A percentile compares a stretch with the other conserved stretches of the same genome.
These are phyloP conservation scores for Sedum album DNA, from an alignment of 164 flowering plant species.

Conservation along the genomic window DNA sequence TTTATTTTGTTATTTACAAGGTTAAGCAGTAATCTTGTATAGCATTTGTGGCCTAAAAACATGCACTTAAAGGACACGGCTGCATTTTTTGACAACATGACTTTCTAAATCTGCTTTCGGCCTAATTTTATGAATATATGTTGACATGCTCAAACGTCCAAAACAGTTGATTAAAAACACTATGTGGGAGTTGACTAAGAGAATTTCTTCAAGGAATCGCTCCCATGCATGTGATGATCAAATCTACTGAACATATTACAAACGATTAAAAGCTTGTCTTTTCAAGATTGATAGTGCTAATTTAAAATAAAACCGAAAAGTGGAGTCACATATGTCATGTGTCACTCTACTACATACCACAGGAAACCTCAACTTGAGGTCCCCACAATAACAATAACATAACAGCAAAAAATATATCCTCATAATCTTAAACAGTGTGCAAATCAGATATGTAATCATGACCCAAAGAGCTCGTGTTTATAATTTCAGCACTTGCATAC, in stretches of 20 bases:
- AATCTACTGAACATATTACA: not conserved
- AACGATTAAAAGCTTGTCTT: not conserved
- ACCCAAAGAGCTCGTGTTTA: not conserved
- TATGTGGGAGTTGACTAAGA: conserved; percentile 1
- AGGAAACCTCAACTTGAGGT: not conserved
- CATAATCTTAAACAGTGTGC: not conserved
- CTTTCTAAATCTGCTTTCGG: not conserved
- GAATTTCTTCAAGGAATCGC: not conserved
- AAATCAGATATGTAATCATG: not conserved
- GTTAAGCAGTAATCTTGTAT: not conserved
- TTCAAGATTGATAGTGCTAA: not conserved
- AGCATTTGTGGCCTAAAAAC: not conserved
- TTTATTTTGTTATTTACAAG: no score
- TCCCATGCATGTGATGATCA: not conserved
- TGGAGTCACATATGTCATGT: not conserved
- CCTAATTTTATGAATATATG: not conserved
- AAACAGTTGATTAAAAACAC: conserved; percentile 2
- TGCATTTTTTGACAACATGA: not conserved
- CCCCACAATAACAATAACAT: not conserved
- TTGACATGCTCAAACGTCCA: not conserved
- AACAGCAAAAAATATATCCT: not conserved
- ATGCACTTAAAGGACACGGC: not conserved
- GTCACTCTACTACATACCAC: not conserved
- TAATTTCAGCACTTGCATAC: not conserved
- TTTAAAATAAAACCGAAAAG: not conserved